These are phyloP conservation scores for Postia placenta DNA, from an alignment of 768 basidiomycete genomes.

Conservation along the genomic window DNA sequence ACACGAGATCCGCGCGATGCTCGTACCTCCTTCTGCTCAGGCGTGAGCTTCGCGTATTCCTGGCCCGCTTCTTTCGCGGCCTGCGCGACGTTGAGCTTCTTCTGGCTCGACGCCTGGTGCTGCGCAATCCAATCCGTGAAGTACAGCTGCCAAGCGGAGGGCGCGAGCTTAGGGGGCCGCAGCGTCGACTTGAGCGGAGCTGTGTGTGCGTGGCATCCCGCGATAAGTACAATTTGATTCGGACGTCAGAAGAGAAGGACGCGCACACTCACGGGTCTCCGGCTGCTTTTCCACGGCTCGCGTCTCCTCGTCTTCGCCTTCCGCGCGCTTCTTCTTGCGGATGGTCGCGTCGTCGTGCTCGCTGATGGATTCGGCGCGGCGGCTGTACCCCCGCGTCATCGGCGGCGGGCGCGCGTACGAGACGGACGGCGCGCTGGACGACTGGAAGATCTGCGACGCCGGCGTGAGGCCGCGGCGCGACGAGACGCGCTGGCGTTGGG, in stretches of 20 bases:
- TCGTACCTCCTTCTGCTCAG: constrained; percentile 80
- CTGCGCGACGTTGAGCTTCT: constrained; percentile 92
- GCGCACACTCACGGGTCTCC: constrained; percentile 16
- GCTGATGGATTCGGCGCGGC: constrained; percentile 61
- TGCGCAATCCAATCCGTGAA: constrained; percentile 93
- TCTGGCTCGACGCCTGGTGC: constrained; percentile 69
- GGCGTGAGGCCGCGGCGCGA: constrained; percentile 37
- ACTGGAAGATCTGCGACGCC: constrained; percentile 56
- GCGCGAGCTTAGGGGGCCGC: constrained; percentile 85
- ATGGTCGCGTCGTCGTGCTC: constrained; percentile 66
- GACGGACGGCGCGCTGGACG: constrained; percentile 64
- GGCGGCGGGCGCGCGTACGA: constrained; percentile 40
- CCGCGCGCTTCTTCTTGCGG: constrained; percentile 47
- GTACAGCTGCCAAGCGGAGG: constrained; percentile 94
- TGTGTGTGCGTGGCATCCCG: constrained; percentile 26
- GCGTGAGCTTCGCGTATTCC: constrained; percentile 74
- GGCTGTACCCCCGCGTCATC: constrained; percentile 55
- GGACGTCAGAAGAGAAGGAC: constrained; percentile 11
- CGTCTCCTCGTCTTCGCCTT: constrained; percentile 21
- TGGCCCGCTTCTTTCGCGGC: constrained; percentile 92
- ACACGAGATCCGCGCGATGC: constrained; percentile 9
- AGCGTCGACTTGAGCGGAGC: constrained; percentile 71
- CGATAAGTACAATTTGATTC: constrained; percentile 10
- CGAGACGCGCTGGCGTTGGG: constrained; percentile 30
- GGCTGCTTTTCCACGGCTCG: constrained; percentile 16